Base-by-base conservation (phyloP, 352 stramenopile genomes). In the Thalassiosira sp. region DNA sequence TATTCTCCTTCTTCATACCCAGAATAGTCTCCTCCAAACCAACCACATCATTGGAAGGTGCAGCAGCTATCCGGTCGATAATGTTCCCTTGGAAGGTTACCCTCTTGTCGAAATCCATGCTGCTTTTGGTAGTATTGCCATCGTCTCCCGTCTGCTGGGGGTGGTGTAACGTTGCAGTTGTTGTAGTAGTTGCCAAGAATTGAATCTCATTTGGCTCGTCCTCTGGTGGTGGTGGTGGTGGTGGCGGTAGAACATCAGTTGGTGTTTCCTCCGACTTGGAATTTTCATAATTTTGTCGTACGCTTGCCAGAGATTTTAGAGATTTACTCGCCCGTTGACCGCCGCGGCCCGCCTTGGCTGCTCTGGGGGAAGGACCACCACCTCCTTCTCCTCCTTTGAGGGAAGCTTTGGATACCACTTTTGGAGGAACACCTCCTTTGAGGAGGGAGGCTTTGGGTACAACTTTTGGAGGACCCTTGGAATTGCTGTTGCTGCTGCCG, bases 41-140 rank as follows among this genome's bases (percentile, higher is more conserved):
- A 25, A 15, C 20, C 22, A 24, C 22, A 10, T 45, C 53, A 13
- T 48, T 48, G 15, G 27, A 31, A 8, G 53, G 53, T 5, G 48
- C 53, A 22, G 53, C 33, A 1, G 28, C 40, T 40, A 66, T 46
- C 6, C 3, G 13, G 28, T 37, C 25, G 1, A 42, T 18, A 18
- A 66, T 66, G 33, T 54, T 52, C 7, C 57, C 57, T 16, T 54
- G 6, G 40, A 66, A 25, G 1, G 57, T 18, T 8, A 66, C 37
- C 40, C 40, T 54, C 15, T 54, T 37, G 57, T 56, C 20, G 2
- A 66, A 54, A 66, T 66, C 40, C n/a, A n/a, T n/a, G n/a, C n/a
- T n/a, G n/a, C n/a, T n/a, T n/a, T n/a, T n/a, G n/a, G n/a, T n/a
- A n/a, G 31, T 3, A 10, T 43, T 66, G 1, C 0, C 31, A 40